These are phyloP conservation scores for Ganoderma leucocontextum DNA, from an alignment of 1,284 basidiomycete genomes.

Conservation along the genomic window DNA sequence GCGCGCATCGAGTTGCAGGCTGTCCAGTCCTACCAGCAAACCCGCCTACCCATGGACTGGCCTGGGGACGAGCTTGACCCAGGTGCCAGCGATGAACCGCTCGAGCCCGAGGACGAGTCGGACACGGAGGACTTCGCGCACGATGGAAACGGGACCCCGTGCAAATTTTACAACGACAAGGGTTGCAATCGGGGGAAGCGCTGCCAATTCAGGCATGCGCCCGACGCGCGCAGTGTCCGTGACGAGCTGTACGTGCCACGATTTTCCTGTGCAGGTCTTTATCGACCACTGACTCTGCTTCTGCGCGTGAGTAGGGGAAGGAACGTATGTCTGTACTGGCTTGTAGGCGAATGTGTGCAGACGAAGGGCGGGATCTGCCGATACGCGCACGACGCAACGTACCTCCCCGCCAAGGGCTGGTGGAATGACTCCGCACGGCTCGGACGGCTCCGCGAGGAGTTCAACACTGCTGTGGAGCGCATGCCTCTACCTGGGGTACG, in stretches of 20 bases:
- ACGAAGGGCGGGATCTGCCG: conserved; percentile 38
- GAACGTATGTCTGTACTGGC: conserved; percentile 50
- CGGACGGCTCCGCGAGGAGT: conserved; percentile 9
- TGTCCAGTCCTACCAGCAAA: not conserved
- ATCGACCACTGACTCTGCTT: not conserved
- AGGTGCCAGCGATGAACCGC: conserved; percentile 42
- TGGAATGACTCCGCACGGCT: conserved; percentile 12
- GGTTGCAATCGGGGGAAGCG: conserved; percentile 48
- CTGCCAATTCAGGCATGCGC: conserved; percentile 59
- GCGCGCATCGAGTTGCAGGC: not conserved
- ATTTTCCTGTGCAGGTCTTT: not conserved
- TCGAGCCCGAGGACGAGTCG: conserved; percentile 40
- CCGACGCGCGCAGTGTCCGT: conserved; percentile 57
- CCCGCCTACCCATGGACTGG: not conserved
- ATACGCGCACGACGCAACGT: conserved; percentile 46
- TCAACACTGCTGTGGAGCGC: not conserved
- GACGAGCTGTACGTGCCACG: conserved; percentile 52
- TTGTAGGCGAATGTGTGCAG: conserved; percentile 42
- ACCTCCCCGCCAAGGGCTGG: conserved; percentile 37
- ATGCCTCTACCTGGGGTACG: not conserved
- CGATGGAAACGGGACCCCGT: conserved; percentile 57
- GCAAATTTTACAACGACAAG: conserved; percentile 58
- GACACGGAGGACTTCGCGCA: conserved; percentile 60
- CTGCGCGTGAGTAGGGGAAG: conserved; percentile 38
- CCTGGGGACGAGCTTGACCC: conserved; percentile 20